Conservation (phyloP, 169 alveolate genomes). For the Amoebophrya sp. region DNA sequence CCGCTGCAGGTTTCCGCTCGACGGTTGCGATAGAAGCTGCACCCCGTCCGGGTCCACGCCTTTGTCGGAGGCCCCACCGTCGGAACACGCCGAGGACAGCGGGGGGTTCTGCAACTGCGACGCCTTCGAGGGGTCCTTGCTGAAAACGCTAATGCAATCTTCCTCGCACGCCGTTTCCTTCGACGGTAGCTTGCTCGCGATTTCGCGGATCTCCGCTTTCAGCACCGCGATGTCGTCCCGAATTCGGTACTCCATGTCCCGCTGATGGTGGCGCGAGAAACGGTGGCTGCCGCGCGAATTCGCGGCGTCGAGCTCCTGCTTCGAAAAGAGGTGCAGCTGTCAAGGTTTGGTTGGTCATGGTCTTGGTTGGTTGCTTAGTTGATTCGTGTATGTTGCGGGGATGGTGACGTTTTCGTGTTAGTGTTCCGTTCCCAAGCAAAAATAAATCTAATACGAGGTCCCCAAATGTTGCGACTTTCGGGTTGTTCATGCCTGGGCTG, state of each 20-base stretch:
- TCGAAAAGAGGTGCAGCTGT: not conserved
- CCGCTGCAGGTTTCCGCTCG: too few relatives aligned
- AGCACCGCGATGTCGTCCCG: not conserved
- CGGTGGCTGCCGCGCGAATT: not conserved
- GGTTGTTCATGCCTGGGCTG: not conserved
- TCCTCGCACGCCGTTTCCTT: too few relatives aligned
- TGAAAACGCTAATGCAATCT: too few relatives aligned
- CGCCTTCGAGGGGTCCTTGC: too few relatives aligned
- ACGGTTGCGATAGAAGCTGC: too few relatives aligned
- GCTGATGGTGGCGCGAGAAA: not conserved
- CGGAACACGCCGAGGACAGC: too few relatives aligned
- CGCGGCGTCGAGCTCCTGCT: not conserved
- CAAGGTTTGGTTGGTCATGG: not conserved
- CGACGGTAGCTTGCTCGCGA: too few relatives aligned
- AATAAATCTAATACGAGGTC: not conserved
- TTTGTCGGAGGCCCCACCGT: too few relatives aligned
- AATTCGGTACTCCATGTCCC: not conserved
- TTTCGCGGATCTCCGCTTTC: too few relatives aligned
- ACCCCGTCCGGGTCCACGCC: too few relatives aligned
- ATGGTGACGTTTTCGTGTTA: not conserved
- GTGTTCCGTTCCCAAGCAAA: not conserved
- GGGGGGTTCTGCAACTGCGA: too few relatives aligned
- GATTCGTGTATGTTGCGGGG: not conserved
- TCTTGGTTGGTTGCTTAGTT: not conserved
- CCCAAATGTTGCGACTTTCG: not conserved